phyloP scores from a whole-genome alignment of 2,329 filamentous ascomycete genomes.

The Alternaria arborescens region DNA sequence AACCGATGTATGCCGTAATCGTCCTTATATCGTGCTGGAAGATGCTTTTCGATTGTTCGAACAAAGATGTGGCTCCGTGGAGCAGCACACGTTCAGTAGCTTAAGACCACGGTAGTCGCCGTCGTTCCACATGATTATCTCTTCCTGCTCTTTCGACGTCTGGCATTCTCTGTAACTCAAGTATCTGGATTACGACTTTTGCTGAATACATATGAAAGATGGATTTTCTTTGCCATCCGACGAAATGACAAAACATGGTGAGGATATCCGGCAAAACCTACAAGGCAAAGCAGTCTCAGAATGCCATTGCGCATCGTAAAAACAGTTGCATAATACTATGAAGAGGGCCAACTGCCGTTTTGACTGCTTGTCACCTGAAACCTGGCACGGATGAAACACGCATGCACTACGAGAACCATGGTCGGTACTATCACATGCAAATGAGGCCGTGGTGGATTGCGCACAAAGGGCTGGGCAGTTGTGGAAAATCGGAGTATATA shows the following conservation, averaged over 20 bases:
- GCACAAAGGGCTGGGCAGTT: not conserved
- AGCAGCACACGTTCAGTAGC: not conserved
- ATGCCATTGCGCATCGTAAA: not conserved
- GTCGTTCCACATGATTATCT: not conserved
- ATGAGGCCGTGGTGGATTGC: not conserved
- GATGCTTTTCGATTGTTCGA: too few relatives aligned
- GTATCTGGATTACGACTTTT: not conserved
- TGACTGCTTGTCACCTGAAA: too few relatives aligned
- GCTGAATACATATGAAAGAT: not conserved
- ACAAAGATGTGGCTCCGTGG: not conserved
- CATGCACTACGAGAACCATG: not conserved
- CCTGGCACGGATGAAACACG: not conserved
- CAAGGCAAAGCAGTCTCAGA: not conserved
- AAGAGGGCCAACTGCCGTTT: too few relatives aligned
- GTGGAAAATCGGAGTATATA: not conserved
- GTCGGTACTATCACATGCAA: constrained; percentile 8
- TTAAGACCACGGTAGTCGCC: not conserved
- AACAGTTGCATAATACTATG: too few relatives aligned
- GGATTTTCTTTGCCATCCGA: not conserved
- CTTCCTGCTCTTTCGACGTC: not conserved
- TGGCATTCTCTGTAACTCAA: not conserved
- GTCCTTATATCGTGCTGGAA: not conserved
- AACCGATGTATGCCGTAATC: not conserved
- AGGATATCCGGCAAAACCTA: not conserved
- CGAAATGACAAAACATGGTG: not conserved